phyloP scores from a whole-genome alignment of 768 basidiomycete genomes.

The Podaxis sp. region DNA sequence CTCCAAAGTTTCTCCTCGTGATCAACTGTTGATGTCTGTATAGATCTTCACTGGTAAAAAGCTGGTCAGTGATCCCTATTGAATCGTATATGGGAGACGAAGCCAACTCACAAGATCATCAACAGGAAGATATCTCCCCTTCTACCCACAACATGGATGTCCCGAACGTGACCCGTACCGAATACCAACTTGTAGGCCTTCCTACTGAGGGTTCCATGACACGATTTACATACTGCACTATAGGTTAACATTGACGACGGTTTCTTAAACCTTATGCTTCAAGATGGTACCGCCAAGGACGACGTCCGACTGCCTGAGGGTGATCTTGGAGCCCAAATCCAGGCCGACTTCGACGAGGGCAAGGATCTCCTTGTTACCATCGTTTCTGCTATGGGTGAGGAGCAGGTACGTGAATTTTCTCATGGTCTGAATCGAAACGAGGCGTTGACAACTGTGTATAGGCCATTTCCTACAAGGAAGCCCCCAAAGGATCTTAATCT shows the following conservation, averaged over 20 bases:
- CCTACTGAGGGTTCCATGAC: constrained; percentile 12
- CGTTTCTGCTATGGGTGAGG: constrained; percentile 89
- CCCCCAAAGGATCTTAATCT: constrained; percentile 59
- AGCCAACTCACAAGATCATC: background rate
- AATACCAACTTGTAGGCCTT: constrained; percentile 80
- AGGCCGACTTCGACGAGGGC: constrained; percentile 72
- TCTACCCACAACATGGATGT: constrained; percentile 99
- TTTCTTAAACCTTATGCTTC: constrained; percentile 91
- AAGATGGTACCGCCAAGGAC: constrained; percentile 81
- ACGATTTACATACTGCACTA: constrained; percentile 14
- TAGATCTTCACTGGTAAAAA: constrained; percentile 99
- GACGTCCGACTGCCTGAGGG: constrained; percentile 93
- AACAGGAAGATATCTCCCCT: constrained; percentile 89
- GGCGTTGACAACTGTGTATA: constrained; percentile 22
- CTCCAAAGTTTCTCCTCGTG: constrained; percentile 4
- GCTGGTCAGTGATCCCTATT: constrained; percentile 55
- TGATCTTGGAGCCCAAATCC: constrained; percentile 74
- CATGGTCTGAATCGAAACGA: background rate
- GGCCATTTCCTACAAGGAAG: constrained; percentile 89
- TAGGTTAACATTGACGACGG: constrained; percentile 92
- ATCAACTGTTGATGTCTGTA: constrained; percentile 16
- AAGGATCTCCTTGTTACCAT: constrained; percentile 89
- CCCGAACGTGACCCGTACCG: constrained; percentile 86
- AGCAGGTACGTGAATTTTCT: constrained; percentile 51
- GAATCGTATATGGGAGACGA: background rate